Conservation (phyloP, 176 grass and related monocot species). For the Aegilops bicornis region DNA sequence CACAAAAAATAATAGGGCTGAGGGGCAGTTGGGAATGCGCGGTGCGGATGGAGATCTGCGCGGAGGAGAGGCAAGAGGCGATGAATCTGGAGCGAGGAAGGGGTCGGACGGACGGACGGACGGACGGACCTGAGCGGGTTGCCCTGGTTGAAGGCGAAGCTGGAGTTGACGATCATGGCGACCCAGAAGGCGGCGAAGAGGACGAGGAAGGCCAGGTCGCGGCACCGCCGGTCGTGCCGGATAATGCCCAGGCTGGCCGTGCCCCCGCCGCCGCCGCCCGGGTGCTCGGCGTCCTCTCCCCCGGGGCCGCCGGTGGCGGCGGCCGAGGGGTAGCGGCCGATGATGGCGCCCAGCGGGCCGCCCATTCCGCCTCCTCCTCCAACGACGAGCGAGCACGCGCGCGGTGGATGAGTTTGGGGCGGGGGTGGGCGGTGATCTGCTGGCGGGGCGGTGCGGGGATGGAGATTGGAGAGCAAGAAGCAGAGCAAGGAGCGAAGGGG, state of each 20-base stretch:
- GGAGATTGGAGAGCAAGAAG: too few species aligned
- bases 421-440: too few species aligned
- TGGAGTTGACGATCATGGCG: conserved; percentile 99
- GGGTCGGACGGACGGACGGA: neutral
- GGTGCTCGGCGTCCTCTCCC: conserved; percentile 26
- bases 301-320: conserved; percentile 18
- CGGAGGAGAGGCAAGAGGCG: too few species aligned
- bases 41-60: neutral
- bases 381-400: too few species aligned
- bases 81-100: neutral
- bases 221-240: conserved; percentile 73
- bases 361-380: conserved; percentile 43
- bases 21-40: too few species aligned
- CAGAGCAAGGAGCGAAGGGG: too few species aligned
- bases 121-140: conserved; percentile 72
- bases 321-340: conserved; percentile 76
- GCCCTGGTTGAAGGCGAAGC: conserved; percentile 99
- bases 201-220: conserved; percentile 83
- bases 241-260: conserved; percentile 54
- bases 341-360: conserved; percentile 92
- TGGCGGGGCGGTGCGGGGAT: too few species aligned
- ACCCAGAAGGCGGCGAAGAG: conserved; percentile 93
- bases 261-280: conserved; percentile 1
- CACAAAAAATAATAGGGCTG: too few species aligned
- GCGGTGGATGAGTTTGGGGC: too few species aligned